Evolutionary conservation across 2,329 filamentous ascomycete genomes (phyloP), one percentile per base, ranked within the genome.

Genomic region (Helotiales sp.): DNA sequence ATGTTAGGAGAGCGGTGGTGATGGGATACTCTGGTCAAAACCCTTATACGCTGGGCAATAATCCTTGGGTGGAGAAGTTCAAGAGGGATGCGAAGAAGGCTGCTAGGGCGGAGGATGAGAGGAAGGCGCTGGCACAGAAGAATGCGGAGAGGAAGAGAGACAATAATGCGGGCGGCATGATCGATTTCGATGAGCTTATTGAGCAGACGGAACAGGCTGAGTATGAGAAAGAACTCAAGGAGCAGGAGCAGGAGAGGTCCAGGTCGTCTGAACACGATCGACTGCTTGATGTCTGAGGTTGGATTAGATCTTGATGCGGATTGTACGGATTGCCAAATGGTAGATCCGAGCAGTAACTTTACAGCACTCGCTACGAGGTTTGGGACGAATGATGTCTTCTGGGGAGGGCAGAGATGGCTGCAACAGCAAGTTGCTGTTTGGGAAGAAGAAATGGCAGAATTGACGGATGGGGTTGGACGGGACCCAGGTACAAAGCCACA

Each of bases 11-110:
- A 2, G 72, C 70, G 11, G 63, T 73, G 6, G 63, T 75, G 7
- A 73, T 71, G 64, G 74, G 74, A 1, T 75, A 70, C 47, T 69
- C 71, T 3, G 69, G 70, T 0, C 73, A 75, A 40, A 75, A 75
- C 62, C 74, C 74, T 8, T 75, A 72, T 57, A 60, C 72, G 10
- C 32, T 70, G 15, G 70, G 66, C 30, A 67, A 45, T 57, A 71
- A 70, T 63, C 66, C 68, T 3, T 72, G 69, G 70, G 66, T 65
- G 34, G 70, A 72, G 37, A 59, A 65, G 63, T 69, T 71, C 26
- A 47, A 68, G 50, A 65, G 66, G 26, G 69, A 70, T 26, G 45
- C 60, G 45, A 66, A 66, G 49, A 43, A 54, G 24, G 50, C 62
- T 6, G 61, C 43, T n/a, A 52, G 47, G 45, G 37, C 64, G 24